Conservation (phyloP, 768 basidiomycete genomes). For the Terana coerulea region DNA sequence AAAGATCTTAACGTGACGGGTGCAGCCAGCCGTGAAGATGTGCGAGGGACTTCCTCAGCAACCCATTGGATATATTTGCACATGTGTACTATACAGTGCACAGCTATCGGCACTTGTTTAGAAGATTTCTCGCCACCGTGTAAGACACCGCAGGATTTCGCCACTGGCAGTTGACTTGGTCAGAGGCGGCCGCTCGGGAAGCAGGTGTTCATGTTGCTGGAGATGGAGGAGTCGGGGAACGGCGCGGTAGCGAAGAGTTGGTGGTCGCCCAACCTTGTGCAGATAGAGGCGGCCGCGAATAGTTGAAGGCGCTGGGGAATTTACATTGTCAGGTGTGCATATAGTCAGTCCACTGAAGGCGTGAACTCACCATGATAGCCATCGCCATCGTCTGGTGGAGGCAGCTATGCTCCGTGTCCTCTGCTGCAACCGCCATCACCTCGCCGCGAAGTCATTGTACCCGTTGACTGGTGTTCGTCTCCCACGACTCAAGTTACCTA, state of each 20-base stretch:
- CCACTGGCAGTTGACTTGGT: conserved; percentile 46
- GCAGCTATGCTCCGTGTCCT: conserved; percentile 9
- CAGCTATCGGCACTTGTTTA: conserved; percentile 51
- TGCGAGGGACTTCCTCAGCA: not conserved
- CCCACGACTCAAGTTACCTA: conserved; percentile 31
- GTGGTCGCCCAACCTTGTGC: not conserved
- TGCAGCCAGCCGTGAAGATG: not conserved
- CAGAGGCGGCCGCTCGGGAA: conserved; percentile 5
- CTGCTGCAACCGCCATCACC: conserved; percentile 25
- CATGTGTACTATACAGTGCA: conserved; percentile 48
- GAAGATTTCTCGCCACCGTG: conserved; percentile 44
- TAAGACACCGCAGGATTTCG: conserved; percentile 38
- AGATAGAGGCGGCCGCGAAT: not conserved
- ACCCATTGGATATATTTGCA: conserved; percentile 29
- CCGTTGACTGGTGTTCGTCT: conserved; percentile 27
- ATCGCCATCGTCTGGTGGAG: not conserved
- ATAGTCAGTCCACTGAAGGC: not conserved
- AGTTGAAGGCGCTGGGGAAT: not conserved
- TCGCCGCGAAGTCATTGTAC: conserved; percentile 19
- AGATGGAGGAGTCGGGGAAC: conserved; percentile 16
- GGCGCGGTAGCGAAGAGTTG: conserved; percentile 2
- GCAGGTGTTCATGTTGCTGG: conserved; percentile 19
- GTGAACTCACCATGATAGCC: conserved; percentile 2
- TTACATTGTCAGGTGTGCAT: not conserved
- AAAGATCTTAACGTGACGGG: not conserved